Conservation (phyloP, 805 yeast genomes). For the Hanseniaspora meyeri region DNA sequence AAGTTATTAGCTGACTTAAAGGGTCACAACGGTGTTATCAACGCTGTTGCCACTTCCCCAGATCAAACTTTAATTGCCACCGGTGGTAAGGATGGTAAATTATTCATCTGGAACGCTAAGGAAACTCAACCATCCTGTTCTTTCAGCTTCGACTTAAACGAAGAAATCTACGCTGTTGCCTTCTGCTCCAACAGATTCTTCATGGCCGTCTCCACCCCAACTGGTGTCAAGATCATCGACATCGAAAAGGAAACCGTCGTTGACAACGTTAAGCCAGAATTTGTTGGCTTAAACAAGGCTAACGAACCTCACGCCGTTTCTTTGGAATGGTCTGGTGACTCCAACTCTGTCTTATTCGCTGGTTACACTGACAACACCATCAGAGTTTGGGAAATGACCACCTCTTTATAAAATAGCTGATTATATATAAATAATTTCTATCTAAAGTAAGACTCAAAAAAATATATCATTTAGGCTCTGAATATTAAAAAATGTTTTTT, state of each 20-base stretch:
- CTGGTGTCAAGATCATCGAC: conserved; percentile 97
- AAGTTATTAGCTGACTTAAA: conserved; percentile 86
- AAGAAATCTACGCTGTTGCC: conserved; percentile 95
- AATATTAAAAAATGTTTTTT: background rate
- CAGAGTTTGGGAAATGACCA: conserved; percentile 99
- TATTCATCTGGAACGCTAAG: conserved; percentile 96
- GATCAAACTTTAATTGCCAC: conserved; percentile 99
- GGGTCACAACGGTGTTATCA: conserved; percentile 99
- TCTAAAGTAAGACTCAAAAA: conserved; percentile 8
- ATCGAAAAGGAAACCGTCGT: conserved; percentile 86
- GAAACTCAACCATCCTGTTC: conserved; percentile 52
- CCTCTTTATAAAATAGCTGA: conserved; percentile 31
- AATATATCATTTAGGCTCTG: background rate
- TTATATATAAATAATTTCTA: conserved; percentile 6
- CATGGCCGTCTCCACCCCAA: conserved; percentile 98
- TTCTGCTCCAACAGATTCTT: conserved; percentile 99
- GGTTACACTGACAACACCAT: conserved; percentile 99
- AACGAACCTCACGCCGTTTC: conserved; percentile 97
- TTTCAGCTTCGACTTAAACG: conserved; percentile 88
- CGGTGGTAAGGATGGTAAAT: conserved; percentile 98
- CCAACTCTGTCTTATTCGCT: conserved; percentile 90
- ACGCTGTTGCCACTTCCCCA: conserved; percentile 95
- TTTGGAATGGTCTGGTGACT: conserved; percentile 99
- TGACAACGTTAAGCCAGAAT: conserved; percentile 97
- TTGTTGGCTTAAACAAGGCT: conserved; percentile 73